A percentile compares a stretch with the other conserved stretches of the same genome.
phyloP scores from a whole-genome alignment of 495 filamentous ascomycete species.

The Beverwykella pulmonaria region DNA sequence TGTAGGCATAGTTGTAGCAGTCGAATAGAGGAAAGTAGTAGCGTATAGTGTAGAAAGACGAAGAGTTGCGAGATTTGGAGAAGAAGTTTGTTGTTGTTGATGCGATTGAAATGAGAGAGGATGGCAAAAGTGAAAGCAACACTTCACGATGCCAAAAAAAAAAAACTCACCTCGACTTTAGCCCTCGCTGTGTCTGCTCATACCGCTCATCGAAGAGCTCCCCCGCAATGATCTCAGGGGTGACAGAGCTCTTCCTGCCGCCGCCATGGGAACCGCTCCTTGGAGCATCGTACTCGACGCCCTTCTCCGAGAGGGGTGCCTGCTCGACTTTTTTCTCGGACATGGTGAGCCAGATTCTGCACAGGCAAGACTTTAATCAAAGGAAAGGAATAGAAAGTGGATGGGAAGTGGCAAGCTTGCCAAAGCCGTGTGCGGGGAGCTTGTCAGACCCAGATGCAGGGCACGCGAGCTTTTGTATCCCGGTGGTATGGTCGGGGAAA shows the following conservation, averaged over 20 bases:
- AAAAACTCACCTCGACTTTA: constrained; percentile 5
- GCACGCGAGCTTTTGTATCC: background rate
- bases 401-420: background rate
- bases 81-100: background rate
- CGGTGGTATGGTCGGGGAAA: background rate
- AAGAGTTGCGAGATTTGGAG: background rate
- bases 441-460: background rate
- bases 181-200: constrained; percentile 36
- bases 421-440: background rate
- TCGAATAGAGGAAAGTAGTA: too few relatives aligned
- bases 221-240: constrained; percentile 24
- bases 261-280: background rate
- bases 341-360: constrained; percentile 1
- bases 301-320: background rate
- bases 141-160: too few relatives aligned
- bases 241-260: constrained; percentile 29
- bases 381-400: background rate
- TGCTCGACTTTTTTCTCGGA: constrained; percentile 1
- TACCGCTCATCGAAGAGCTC: constrained; percentile 38
- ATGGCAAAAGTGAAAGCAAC: too few relatives aligned
- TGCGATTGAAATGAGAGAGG: background rate
- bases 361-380: background rate
- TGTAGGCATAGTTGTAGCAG: too few relatives aligned
- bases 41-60: background rate
- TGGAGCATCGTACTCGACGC: background rate